phyloP scores from a whole-genome alignment of 805 yeast genomes.

The Yarrowia porcina region DNA sequence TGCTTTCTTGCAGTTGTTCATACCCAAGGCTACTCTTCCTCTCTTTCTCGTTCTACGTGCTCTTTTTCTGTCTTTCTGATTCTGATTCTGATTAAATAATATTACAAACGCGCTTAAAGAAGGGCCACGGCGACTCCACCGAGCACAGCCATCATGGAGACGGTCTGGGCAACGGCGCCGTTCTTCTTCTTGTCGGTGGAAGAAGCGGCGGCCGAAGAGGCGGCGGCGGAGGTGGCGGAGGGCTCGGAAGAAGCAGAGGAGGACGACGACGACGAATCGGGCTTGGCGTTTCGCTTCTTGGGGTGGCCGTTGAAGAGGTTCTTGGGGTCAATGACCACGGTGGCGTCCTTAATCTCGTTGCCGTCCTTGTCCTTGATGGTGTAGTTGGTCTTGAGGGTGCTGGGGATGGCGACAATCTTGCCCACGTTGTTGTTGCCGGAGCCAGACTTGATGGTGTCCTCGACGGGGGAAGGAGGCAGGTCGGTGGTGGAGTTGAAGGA shows the following conservation, averaged over 20 bases:
- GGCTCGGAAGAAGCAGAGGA: slow-evolving; percentile 28
- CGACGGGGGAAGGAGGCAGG: slow-evolving; percentile 41
- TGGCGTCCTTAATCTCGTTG: slow-evolving; percentile 33
- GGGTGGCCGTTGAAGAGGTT: slow-evolving; percentile 34
- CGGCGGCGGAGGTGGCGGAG: slow-evolving; percentile 28
- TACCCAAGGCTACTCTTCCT: no score
- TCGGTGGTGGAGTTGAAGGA: slow-evolving; percentile 35
- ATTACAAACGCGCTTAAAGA: neutral
- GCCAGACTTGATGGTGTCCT: slow-evolving; percentile 39
- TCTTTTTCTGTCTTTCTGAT: neutral
- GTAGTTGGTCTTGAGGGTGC: slow-evolving; percentile 34
- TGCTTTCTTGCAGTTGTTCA: no score
- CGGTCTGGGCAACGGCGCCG: slow-evolving; percentile 27
- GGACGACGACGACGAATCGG: slow-evolving; percentile 24
- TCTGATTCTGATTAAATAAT: neutral
- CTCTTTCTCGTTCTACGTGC: no score
- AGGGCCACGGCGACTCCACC: slow-evolving; percentile 6
- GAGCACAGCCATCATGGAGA: neutral
- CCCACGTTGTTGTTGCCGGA: slow-evolving; percentile 42
- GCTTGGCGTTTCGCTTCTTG: slow-evolving; percentile 24
- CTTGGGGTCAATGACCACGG: slow-evolving; percentile 30
- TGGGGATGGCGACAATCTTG: slow-evolving; percentile 34
- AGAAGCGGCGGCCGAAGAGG: slow-evolving; percentile 29
- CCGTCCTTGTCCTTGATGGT: slow-evolving; percentile 37
- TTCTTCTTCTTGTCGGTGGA: slow-evolving; percentile 27